These are phyloP conservation scores for Ustilago cynodontis DNA, from an alignment of 1,284 basidiomycete genomes.

Conservation along the genomic window DNA sequence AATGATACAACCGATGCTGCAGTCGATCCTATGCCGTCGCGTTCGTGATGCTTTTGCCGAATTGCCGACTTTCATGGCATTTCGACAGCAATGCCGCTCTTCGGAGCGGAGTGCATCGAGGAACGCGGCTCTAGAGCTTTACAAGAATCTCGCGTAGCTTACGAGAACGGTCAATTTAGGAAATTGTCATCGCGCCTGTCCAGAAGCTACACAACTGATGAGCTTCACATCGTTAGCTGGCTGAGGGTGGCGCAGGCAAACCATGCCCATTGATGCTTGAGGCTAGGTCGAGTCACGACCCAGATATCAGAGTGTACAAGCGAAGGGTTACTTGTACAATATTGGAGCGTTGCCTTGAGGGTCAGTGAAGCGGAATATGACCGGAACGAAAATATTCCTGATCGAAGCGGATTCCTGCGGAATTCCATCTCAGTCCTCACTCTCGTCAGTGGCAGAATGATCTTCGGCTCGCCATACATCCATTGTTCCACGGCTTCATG, in stretches of 20 bases:
- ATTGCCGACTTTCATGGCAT: constrained; percentile 5
- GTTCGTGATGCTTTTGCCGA: neutral
- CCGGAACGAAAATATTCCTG: neutral
- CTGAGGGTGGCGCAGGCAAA: neutral
- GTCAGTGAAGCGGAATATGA: neutral
- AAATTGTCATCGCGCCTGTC: too few relatives aligned
- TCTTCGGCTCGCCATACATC: neutral
- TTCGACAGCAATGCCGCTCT: neutral
- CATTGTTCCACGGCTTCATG: neutral
- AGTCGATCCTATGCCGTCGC: neutral
- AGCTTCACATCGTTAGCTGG: neutral
- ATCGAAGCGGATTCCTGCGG: neutral
- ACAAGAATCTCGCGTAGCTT: neutral
- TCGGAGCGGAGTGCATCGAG: neutral
- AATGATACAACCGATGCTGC: neutral
- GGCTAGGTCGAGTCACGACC: neutral
- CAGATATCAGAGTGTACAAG: neutral
- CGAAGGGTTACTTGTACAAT: neutral
- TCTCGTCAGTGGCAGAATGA: neutral
- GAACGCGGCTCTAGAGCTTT: neutral
- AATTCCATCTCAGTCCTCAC: neutral
- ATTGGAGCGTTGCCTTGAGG: neutral
- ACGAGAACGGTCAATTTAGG: too few relatives aligned
- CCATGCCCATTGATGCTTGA: neutral
- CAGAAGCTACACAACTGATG: neutral